Conservation (phyloP, 106 monocot species). For the Dendrobium huoshanense region DNA sequence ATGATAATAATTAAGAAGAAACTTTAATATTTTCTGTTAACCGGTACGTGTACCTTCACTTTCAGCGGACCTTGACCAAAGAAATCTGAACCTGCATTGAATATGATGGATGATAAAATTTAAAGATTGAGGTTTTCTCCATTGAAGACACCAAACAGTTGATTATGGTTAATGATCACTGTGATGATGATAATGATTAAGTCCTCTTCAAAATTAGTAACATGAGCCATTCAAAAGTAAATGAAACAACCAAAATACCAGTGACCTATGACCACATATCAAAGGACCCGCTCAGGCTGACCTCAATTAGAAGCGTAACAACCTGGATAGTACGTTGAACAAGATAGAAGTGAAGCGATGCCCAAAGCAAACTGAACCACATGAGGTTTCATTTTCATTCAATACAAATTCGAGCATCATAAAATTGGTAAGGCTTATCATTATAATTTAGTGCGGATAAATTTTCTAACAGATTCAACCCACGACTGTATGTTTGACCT, state of each 20-base stretch:
- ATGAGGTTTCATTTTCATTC: not conserved
- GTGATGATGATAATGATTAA: not conserved
- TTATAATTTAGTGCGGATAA: not conserved
- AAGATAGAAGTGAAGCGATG: not conserved
- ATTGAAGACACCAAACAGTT: not conserved
- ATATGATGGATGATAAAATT: not conserved
- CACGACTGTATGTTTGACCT: not conserved
- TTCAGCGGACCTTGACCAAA: slow-evolving; percentile 34
- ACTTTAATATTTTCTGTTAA: not conserved
- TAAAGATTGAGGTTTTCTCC: not conserved
- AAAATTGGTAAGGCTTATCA: not conserved
- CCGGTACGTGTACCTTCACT: slow-evolving; percentile 33
- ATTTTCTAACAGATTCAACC: not conserved
- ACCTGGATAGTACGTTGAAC: not conserved
- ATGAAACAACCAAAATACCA: not conserved
- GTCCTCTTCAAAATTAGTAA: not conserved
- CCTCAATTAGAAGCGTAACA: not conserved
- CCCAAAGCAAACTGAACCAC: slow-evolving; percentile 1
- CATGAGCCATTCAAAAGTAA: not conserved
- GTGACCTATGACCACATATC: not conserved
- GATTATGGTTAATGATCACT: not conserved
- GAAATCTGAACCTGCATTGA: slow-evolving; percentile 61
- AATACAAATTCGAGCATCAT: not conserved
- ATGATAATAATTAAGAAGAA: not conserved
- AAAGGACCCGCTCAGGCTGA: not conserved